Percentiles rank a stretch among this genome's conserved stretches.
Conservation (phyloP, 106 monocot genomes). For the Chionographis japonica region DNA sequence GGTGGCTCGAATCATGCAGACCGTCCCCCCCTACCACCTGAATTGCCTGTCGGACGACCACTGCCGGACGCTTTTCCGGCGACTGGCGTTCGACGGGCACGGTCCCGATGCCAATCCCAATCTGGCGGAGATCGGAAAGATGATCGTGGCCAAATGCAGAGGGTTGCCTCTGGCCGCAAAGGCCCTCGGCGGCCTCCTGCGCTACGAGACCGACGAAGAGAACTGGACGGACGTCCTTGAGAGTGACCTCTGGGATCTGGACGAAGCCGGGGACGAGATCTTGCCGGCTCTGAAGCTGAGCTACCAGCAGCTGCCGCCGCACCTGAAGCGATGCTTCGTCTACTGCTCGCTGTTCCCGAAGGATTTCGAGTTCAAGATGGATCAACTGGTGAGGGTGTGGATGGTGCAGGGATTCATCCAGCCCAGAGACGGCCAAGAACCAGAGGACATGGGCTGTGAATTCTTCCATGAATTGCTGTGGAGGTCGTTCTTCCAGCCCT, state of each 20-base stretch:
- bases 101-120: not conserved
- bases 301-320: slow-evolving; percentile 10
- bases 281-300: slow-evolving; percentile 14
- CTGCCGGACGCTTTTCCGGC: slow-evolving; percentile 9
- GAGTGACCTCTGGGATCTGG: slow-evolving; percentile 13
- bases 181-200: slow-evolving; percentile 7
- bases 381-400: slow-evolving; percentile 3
- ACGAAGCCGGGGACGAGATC: not conserved
- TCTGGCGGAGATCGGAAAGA: slow-evolving; percentile 2
- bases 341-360: slow-evolving; percentile 10
- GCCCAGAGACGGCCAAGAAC: not conserved
- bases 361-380: not conserved
- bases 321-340: slow-evolving; percentile 5
- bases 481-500: slow-evolving; percentile 14
- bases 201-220: not conserved
- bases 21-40: not conserved
- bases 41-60: not conserved
- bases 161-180: slow-evolving; percentile 21
- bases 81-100: not conserved
- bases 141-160: slow-evolving; percentile 9
- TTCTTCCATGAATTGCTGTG: slow-evolving; percentile 8
- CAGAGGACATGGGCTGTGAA: not conserved
- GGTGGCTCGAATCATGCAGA: not conserved
- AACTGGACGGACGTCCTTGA: slow-evolving; percentile 8
- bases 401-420: slow-evolving; percentile 15